Base-by-base conservation (phyloP, 2,329 filamentous ascomycete genomes). In the Balansia obtecta region DNA sequence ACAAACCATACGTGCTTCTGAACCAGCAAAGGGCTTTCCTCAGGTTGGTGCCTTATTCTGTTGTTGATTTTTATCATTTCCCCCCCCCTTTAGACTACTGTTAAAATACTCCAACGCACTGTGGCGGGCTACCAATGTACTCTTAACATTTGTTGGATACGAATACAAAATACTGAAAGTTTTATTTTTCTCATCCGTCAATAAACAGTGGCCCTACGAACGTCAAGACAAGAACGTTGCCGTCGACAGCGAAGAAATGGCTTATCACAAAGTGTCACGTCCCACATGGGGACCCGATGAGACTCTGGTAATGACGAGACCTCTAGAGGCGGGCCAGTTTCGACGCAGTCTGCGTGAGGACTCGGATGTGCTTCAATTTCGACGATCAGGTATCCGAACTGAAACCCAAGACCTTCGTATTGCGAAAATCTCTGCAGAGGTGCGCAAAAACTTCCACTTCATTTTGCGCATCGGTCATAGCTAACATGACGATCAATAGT, bases 201-300 rank as follows among this genome's bases (percentile, higher is more conserved):
- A 13, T 30, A 15, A 65, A 61, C 80, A 95, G 88, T 94, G 85
- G 80, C 88, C 88, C 48, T 93, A 93, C 71, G 78, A 86, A 65
- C 87, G 88, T 71, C 81, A 82, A 68, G 72, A 82, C 55, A 88
- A 90, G 62, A 80, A 79, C 39, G 76, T 80, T 51, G 68, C 83
- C 50, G 74, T 89, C 72, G 74, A 75, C 58, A 73, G 77, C 45
- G 67, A 70, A 52, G 85, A 91, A 55, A 76, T 76, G 60, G 75
- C 71, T 27, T 93, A 84, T 65, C 86, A 88, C 67, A 74, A 79
- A 55, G 83, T 80, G 43, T 79, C 86, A 64, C 88, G 88, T 58
- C 87, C 88, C 30, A 82, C 78, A 46, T 96, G 91, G 85, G 83
- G 84, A 38, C 79, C 82, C 2, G 79, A 82, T 55, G 86, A 88